A percentile compares a stretch with the other conserved stretches of the same genome.
phyloP scores from a whole-genome alignment of 345 rosid species.

The Linum tenue region DNA sequence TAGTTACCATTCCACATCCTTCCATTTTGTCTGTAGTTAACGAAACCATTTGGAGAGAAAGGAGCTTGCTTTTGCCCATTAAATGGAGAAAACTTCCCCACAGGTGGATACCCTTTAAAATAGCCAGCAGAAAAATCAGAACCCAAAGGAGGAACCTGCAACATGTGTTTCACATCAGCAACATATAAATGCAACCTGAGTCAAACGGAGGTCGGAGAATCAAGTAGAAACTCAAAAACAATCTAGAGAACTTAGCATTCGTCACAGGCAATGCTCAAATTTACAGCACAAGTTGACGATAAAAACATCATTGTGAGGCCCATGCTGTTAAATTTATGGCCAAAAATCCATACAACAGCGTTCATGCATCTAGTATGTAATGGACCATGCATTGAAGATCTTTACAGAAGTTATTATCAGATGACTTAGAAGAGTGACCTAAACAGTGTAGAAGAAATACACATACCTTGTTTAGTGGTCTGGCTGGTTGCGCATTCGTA shows the following conservation, averaged over 20 bases:
- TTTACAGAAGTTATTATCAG: background rate
- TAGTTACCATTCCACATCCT: constrained; percentile 40
- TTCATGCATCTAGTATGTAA: too few relatives aligned
- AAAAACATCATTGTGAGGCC: too few relatives aligned
- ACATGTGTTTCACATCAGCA: constrained; percentile 9
- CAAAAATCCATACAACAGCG: too few relatives aligned
- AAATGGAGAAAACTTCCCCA: constrained; percentile 31
- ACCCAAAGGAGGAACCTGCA: constrained; percentile 29
- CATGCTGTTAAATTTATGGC: too few relatives aligned
- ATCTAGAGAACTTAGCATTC: background rate
- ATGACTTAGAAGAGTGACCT: background rate
- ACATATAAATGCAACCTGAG: background rate
- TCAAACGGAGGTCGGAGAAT: background rate
- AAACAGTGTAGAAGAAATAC: background rate
- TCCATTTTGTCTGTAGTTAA: constrained; percentile 33
- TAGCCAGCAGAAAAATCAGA: constrained; percentile 30
- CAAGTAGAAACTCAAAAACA: background rate
- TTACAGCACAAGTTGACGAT: background rate
- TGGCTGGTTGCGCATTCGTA: constrained; percentile 21
- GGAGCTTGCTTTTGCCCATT: constrained; percentile 32
- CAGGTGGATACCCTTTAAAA: constrained; percentile 30
- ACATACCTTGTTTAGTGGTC: constrained; percentile 40
- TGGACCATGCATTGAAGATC: background rate
- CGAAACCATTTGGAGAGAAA: constrained; percentile 19
- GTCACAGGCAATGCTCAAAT: background rate